Conservation (phyloP, 306 rosid species). For the Herpetospermum pedunculosum region DNA sequence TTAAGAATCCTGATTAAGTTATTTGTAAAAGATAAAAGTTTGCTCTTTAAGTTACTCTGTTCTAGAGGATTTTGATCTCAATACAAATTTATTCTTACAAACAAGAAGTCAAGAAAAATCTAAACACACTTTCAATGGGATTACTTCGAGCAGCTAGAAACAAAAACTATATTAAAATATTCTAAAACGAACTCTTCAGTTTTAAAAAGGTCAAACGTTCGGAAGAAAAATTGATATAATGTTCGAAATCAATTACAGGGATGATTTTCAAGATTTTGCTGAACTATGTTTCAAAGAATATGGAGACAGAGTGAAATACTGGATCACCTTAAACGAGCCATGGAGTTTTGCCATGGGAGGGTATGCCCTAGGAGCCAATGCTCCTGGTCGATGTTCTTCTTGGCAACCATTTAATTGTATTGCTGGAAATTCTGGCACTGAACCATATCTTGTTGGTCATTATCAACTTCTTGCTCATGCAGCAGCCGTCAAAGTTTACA, state of each 20-base stretch:
- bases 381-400: conserved; percentile 47
- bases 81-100: too few relatives aligned
- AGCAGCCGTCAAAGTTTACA: conserved; percentile 42
- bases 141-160: too few relatives aligned
- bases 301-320: conserved; percentile 47
- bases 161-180: too few relatives aligned
- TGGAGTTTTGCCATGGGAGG: conserved; percentile 10
- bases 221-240: background rate
- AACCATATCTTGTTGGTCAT: conserved; percentile 50
- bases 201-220: too few relatives aligned
- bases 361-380: conserved; percentile 6
- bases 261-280: conserved; percentile 35
- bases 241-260: conserved; percentile 1
- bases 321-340: conserved; percentile 63
- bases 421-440: conserved; percentile 35
- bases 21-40: too few relatives aligned
- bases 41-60: too few relatives aligned
- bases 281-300: conserved; percentile 46
- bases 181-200: too few relatives aligned
- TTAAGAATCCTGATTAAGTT: too few relatives aligned
- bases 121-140: too few relatives aligned
- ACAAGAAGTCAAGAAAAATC: too few relatives aligned
- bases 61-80: too few relatives aligned
- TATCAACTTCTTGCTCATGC: conserved; percentile 51
- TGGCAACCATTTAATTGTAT: conserved; percentile 31